These are phyloP conservation scores for Leccinum arenicola DNA, from an alignment of 768 basidiomycete genomes.

Conservation along the genomic window DNA sequence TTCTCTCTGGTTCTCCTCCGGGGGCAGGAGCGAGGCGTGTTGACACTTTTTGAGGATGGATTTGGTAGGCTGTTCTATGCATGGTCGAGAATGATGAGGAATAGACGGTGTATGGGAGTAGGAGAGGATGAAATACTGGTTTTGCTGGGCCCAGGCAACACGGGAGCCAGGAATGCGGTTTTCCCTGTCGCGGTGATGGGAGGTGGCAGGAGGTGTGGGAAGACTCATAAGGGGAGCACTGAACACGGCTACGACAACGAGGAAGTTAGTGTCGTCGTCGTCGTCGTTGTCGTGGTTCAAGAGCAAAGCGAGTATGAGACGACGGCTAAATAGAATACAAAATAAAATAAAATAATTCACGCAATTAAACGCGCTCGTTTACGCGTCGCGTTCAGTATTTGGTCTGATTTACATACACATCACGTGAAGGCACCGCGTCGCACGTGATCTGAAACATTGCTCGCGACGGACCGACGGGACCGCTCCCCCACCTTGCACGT, in stretches of 20 bases:
- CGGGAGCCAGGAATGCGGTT: constrained; percentile 37
- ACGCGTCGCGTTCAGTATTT: constrained; percentile 42
- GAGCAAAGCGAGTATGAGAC: constrained; percentile 1
- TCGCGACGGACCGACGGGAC: too few relatives aligned
- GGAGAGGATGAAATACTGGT: constrained; percentile 45
- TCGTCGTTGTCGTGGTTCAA: constrained; percentile 20
- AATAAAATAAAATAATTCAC: constrained; percentile 26
- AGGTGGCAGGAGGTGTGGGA: constrained; percentile 59
- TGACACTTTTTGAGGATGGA: constrained; percentile 67
- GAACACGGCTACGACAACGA: constrained; percentile 15
- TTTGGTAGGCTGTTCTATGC: constrained; percentile 46
- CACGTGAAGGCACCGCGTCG: constrained; percentile 15
- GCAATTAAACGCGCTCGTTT: constrained; percentile 38
- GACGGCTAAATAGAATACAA: constrained; percentile 12
- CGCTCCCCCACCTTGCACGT: too few relatives aligned
- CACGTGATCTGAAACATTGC: not conserved
- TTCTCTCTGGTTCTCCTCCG: constrained; percentile 52
- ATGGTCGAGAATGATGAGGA: constrained; percentile 31
- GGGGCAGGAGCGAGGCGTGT: constrained; percentile 32
- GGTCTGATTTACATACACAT: constrained; percentile 12
- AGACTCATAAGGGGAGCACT: constrained; percentile 39
- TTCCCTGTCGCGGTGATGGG: constrained; percentile 58
- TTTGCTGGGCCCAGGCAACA: constrained; percentile 53
- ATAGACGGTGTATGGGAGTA: constrained; percentile 25
- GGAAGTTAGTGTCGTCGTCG: not conserved